Evolutionary conservation across 2,329 filamentous ascomycete species (phyloP).

Genomic region (Westerdykella ornata): DNA sequence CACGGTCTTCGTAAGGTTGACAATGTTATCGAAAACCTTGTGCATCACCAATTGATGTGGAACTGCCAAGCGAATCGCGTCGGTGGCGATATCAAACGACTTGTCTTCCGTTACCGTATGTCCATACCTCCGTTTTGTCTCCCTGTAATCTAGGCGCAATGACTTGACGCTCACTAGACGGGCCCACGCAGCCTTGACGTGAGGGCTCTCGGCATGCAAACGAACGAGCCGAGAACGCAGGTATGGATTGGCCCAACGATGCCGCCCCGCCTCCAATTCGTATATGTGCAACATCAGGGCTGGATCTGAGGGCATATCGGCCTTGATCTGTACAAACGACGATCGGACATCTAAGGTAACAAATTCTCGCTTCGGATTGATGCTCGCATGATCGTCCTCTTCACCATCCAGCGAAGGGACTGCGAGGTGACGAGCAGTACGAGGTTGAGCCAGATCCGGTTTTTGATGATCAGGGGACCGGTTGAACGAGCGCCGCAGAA

Average conservation of each 20-base stretch:
- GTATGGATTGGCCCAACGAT: constrained; percentile 83
- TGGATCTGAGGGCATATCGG: constrained; percentile 82
- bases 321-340: constrained; percentile 78
- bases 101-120: constrained; percentile 62
- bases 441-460: constrained; percentile 10
- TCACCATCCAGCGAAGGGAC: constrained; percentile 30
- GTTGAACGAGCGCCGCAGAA: constrained; percentile 50
- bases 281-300: constrained; percentile 85
- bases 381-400: constrained; percentile 17
- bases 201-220: constrained; percentile 81
- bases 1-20: constrained; percentile 79
- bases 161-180: constrained; percentile 77
- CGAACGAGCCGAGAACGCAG: constrained; percentile 68
- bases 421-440: constrained; percentile 20
- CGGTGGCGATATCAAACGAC: constrained; percentile 74
- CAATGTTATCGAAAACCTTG: constrained; percentile 86
- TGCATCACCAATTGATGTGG: constrained; percentile 88
- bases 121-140: constrained; percentile 62
- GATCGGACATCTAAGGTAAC: constrained; percentile 77
- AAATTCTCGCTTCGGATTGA: constrained; percentile 51
- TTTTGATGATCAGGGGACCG: constrained; percentile 9
- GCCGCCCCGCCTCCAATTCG: constrained; percentile 70
- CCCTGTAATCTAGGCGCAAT: constrained; percentile 71
- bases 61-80: constrained; percentile 79
- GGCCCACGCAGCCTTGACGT: constrained; percentile 77